Conservation (phyloP, 768 basidiomycete species). For the Mycena rebaudengoi region DNA sequence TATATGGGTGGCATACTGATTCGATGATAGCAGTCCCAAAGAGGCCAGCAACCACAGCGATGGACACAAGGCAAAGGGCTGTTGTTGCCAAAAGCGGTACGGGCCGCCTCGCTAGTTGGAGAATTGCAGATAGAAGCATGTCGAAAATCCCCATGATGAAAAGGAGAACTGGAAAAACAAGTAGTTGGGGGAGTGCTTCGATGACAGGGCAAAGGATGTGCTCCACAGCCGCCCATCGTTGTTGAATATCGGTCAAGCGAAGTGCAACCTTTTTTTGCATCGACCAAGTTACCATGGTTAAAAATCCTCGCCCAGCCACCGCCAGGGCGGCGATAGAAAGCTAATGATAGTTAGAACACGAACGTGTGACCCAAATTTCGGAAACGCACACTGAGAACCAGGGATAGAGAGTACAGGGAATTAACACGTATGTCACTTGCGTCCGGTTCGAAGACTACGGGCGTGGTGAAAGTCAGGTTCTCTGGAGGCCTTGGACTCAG, state of each 20-base stretch:
- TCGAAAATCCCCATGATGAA: conserved; percentile 25
- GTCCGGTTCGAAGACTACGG: conserved; percentile 6
- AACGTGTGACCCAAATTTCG: too few species aligned
- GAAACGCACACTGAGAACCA: conserved; percentile 17
- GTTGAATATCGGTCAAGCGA: conserved; percentile 19
- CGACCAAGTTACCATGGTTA: conserved; percentile 23
- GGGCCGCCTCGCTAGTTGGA: neutral
- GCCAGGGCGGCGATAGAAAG: conserved; percentile 25
- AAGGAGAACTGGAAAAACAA: conserved; percentile 25
- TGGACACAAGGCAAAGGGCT: conserved; percentile 2
- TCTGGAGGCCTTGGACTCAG: neutral
- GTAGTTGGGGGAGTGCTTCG: conserved; percentile 16
- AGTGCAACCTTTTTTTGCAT: conserved; percentile 5
- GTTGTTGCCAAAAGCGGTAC: conserved; percentile 1
- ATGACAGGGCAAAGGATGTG: conserved; percentile 19
- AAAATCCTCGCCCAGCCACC: conserved; percentile 20
- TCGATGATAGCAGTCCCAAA: neutral
- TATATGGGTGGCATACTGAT: conserved; percentile 2
- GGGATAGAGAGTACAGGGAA: conserved; percentile 23
- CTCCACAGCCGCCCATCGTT: conserved; percentile 16
- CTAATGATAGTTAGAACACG: neutral
- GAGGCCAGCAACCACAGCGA: neutral
- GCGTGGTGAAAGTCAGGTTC: neutral
- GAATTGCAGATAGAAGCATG: conserved; percentile 6
- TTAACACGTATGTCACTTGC: conserved; percentile 21